A percentile compares a stretch with the other conserved stretches of the same genome.
Conservation (phyloP, 2,329 filamentous ascomycete species). For the Canariomyces notabilis region DNA sequence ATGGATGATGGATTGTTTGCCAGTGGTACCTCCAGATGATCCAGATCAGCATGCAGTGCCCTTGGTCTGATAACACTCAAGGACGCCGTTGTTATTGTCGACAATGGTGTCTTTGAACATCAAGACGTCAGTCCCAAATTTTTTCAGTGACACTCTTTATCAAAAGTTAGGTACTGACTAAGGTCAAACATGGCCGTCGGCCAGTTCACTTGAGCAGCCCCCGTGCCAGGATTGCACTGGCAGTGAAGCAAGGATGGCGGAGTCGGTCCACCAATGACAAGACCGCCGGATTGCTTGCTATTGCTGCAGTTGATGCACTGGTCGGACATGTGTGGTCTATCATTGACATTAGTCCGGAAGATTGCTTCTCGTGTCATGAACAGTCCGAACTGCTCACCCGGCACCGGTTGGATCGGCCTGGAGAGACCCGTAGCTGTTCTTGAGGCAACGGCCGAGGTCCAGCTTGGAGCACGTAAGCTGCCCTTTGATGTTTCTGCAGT, state of each 20-base stretch:
- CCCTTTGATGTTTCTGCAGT: slow-evolving; percentile 22
- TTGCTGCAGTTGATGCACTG: slow-evolving; percentile 25
- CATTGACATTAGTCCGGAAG: background rate
- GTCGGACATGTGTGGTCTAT: slow-evolving; percentile 20
- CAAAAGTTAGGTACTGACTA: slow-evolving; percentile 15
- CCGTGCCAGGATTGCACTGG: slow-evolving; percentile 23
- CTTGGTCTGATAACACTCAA: slow-evolving; percentile 20
- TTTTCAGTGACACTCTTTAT: background rate
- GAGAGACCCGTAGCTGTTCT: slow-evolving; percentile 20
- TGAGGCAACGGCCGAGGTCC: slow-evolving; percentile 22
- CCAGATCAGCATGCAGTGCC: slow-evolving; percentile 14
- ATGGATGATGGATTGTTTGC: too few relatives aligned
- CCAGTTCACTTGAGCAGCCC: slow-evolving; percentile 20
- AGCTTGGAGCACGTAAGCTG: slow-evolving; percentile 19
- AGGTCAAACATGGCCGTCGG: slow-evolving; percentile 23
- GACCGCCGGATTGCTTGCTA: slow-evolving; percentile 10
- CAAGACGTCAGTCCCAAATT: background rate
- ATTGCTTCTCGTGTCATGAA: background rate
- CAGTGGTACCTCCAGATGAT: too few relatives aligned
- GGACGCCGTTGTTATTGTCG: slow-evolving; percentile 23
- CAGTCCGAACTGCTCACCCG: slow-evolving; percentile 13
- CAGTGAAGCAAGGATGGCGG: slow-evolving; percentile 19
- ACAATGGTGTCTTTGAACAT: slow-evolving; percentile 18
- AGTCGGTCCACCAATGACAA: slow-evolving; percentile 11
- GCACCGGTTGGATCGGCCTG: slow-evolving; percentile 16